Percentiles rank a stretch among this genome's conserved stretches.
phyloP scores from a whole-genome alignment of 805 yeast species.

The Hyphopichia homilentoma region DNA sequence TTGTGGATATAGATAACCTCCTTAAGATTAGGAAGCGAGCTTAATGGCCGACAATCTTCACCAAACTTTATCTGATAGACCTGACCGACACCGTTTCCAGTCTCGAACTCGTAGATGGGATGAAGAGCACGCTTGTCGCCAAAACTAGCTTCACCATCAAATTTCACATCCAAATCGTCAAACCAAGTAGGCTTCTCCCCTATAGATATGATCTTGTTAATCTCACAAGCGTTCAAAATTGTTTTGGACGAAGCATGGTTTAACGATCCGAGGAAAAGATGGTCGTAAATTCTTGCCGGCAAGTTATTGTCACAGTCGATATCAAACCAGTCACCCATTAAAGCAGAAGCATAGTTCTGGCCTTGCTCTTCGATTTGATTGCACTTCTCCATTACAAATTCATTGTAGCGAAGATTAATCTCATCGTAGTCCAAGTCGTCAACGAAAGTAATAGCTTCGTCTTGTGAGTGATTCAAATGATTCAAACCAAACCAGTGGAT shows the following conservation, averaged over 20 bases:
- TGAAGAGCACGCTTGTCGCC: conserved; percentile 3
- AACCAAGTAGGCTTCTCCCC: conserved; percentile 38
- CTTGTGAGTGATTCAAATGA: not conserved
- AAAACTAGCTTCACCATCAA: conserved; percentile 11
- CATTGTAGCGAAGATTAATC: conserved; percentile 3
- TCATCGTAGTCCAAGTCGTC: conserved; percentile 4
- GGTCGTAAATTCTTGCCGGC: conserved; percentile 28
- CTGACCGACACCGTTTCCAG: conserved; percentile 11
- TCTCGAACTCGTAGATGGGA: conserved; percentile 18
- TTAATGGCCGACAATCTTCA: conserved; percentile 3
- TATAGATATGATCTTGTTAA: conserved; percentile 26
- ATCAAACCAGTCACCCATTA: conserved; percentile 31
- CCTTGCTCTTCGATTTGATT: not conserved
- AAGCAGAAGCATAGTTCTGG: conserved; percentile 2
- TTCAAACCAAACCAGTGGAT: conserved; percentile 14
- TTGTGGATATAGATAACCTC: conserved; percentile 27
- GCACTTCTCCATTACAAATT: no score
- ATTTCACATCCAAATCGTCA: conserved; percentile 8
- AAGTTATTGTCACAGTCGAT: conserved; percentile 28
- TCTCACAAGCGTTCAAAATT: conserved; percentile 18
- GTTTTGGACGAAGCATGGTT: conserved; percentile 31
- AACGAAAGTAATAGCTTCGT: not conserved
- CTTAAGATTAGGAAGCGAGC: conserved; percentile 8
- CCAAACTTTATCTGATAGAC: conserved; percentile 14
- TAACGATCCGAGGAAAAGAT: conserved; percentile 29